These are phyloP conservation scores for Chrysanthemum makinoi DNA, from an alignment of 129 eudicot species.

Conservation along the genomic window DNA sequence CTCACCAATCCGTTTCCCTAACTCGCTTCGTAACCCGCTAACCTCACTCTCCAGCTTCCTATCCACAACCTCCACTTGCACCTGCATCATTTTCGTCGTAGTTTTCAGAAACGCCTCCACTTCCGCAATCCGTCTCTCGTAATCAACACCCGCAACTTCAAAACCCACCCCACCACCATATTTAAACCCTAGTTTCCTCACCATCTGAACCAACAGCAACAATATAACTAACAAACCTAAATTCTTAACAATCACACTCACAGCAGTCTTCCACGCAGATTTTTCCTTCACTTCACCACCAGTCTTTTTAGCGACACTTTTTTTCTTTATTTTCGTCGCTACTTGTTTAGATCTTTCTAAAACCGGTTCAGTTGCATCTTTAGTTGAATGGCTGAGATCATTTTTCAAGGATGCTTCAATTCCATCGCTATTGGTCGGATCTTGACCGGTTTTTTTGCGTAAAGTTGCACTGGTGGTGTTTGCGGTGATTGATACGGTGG, in stretches of 20 bases:
- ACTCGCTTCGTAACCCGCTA: constrained; percentile 46
- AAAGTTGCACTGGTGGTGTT: constrained; percentile 47
- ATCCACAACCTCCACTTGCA: constrained; percentile 74
- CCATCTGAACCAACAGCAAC: constrained; percentile 60
- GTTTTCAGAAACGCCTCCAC: constrained; percentile 62
- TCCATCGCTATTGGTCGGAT: constrained; percentile 30
- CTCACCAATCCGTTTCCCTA: constrained; percentile 48
- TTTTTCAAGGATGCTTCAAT: constrained; percentile 27
- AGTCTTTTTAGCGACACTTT: constrained; percentile 30
- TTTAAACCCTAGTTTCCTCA: constrained; percentile 42
- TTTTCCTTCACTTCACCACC: constrained; percentile 23
- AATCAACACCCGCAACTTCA: constrained; percentile 32
- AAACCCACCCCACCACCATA: constrained; percentile 22
- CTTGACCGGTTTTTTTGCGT: constrained; percentile 48
- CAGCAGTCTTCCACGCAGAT: constrained; percentile 64
- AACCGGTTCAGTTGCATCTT: constrained; percentile 35
- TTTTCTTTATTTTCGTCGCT: constrained; percentile 24
- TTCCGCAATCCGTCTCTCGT: constrained; percentile 67
- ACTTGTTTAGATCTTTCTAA: constrained; percentile 54
- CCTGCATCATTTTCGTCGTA: constrained; percentile 67
- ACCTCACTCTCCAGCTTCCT: constrained; percentile 55
- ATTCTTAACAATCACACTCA: constrained; percentile 68
- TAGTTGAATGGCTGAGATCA: constrained; percentile 40
- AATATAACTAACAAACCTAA: constrained; percentile 47
- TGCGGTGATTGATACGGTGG: constrained; percentile 65